A percentile compares a stretch with the other conserved stretches of the same genome.
Evolutionary conservation across 2,329 filamentous ascomycete species (phyloP).

Genomic region (Fusarium mexicanum): DNA sequence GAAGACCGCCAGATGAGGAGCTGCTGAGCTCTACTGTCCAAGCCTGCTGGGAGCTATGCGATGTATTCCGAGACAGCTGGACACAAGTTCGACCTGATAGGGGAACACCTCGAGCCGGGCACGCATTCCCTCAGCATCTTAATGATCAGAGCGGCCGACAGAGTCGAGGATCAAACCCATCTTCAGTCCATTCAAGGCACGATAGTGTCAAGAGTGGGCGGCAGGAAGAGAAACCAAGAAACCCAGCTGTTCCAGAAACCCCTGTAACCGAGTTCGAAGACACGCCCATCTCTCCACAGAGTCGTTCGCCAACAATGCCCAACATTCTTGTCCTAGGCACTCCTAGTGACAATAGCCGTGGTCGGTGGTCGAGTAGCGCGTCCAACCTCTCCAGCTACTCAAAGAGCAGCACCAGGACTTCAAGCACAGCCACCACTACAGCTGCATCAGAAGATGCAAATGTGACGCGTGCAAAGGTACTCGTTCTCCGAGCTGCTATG

Average conservation of each 20-base stretch:
- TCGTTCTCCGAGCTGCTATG: conserved; percentile 86
- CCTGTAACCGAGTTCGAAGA: conserved; percentile 97
- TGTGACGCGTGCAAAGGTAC: conserved; percentile 77
- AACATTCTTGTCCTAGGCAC: conserved; percentile 90
- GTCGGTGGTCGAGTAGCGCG: conserved; percentile 83
- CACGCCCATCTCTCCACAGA: conserved; percentile 82
- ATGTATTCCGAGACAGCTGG: conserved; percentile 93
- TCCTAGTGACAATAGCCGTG: conserved; percentile 64
- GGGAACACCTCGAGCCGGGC: conserved; percentile 83
- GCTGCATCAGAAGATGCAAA: conserved; percentile 78
- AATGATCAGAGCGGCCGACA: conserved; percentile 60
- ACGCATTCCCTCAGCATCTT: conserved; percentile 73
- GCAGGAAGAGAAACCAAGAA: conserved; percentile 60
- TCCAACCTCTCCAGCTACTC: conserved; percentile 84
- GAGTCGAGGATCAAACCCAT: conserved; percentile 61
- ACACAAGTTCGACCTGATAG: conserved; percentile 87
- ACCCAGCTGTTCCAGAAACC: conserved; percentile 77
- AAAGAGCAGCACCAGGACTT: conserved; percentile 71
- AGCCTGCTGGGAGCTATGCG: conserved; percentile 93
- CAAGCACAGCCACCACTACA: conserved; percentile 77
- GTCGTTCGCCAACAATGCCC: conserved; percentile 77
- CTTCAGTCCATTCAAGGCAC: conserved; percentile 61
- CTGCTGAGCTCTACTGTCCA: conserved; percentile 88
- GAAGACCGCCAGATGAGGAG: conserved; percentile 80
- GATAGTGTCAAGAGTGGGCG: conserved; percentile 60